Base-by-base conservation (phyloP, 345 rosid species). In the Moricandia arvensis region DNA sequence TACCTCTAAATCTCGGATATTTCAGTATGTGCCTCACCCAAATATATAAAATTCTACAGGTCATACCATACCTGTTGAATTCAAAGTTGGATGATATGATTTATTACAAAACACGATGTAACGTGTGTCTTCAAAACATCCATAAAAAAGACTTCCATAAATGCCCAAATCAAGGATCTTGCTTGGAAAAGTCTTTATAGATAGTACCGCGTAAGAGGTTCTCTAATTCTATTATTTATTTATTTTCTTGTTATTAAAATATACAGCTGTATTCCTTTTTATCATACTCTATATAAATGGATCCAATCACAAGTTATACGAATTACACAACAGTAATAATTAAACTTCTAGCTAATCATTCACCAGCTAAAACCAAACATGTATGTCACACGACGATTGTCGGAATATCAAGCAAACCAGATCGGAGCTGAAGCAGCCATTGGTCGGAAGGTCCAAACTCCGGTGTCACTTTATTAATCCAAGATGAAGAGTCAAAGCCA, bases 391-490 rank as follows among this genome's bases (percentile, higher is more conserved):
- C 72, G 45, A 73, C 69, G 5, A 79, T 82, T 85, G 63, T 85
- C 89, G 24, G 49, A 82, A 72, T 86, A 72, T 77, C 82, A 78
- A 63, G 84, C 69, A 41, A 41, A 37, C n/a, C 80, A 67, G 68
- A 64, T 21, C 82, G 15, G 77, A 80, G 31, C 35, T 82, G 7
- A 34, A 62, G 12, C 66, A 33, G 24, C 64, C 80, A 11, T 81
- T 81, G n/a, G 4, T 71, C 88, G 6, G 89, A 82, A 34, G 86
- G 86, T 68, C 89, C 89, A 1, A 83, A 85, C 60, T 85, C 87
- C 1, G 95, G 89, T 2, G 64, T 84, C 54, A n/a, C n/a, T n/a
- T 88, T 18, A 79, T 85, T n/a, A 2, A 84, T 90, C 59, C 82
- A 71, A 72, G 92, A 88, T n/a, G 86, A 87, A 77, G 91, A 86